These are phyloP conservation scores for Juncus effusus DNA, from an alignment of 176 grass and related monocot genomes.

Conservation along the genomic window DNA sequence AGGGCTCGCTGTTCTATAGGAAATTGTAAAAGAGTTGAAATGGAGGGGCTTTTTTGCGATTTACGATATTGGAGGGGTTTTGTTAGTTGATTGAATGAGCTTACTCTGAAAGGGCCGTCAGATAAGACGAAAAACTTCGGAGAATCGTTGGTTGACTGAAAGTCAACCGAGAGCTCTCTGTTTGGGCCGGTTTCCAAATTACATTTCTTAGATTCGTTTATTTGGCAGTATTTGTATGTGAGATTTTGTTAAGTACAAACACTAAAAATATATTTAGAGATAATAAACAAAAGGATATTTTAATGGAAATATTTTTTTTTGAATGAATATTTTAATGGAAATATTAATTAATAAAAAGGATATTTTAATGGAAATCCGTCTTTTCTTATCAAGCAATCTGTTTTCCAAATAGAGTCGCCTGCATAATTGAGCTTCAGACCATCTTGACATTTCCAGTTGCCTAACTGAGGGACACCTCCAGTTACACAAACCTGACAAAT, in stretches of 20 bases:
- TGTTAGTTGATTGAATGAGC: background rate
- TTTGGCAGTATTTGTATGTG: conserved; percentile 94
- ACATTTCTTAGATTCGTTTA: conserved; percentile 41
- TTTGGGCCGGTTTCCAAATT: conserved; percentile 72
- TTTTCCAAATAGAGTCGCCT: conserved; percentile 80
- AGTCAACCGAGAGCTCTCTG: conserved; percentile 71
- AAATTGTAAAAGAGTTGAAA: no score
- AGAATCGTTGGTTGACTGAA: conserved; percentile 44
- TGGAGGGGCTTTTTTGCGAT: no score
- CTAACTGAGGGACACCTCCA: conserved; percentile 66
- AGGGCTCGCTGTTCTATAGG: no score
- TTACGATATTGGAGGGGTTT: no score
- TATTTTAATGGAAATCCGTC: conserved; percentile 89
- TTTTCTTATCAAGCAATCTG: conserved; percentile 59
- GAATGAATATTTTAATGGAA: background rate
- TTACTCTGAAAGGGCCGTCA: conserved; percentile 87
- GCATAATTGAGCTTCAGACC: conserved; percentile 68
- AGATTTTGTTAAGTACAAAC: conserved; percentile 51
- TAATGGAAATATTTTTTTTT: conserved; percentile 1
- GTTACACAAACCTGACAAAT: conserved; percentile 55
- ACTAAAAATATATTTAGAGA: background rate
- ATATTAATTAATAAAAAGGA: conserved; percentile 52
- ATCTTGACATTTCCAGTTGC: conserved; percentile 72
- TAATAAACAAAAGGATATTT: conserved; percentile 8
- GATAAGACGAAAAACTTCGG: conserved; percentile 65